Evolutionary conservation across 2,329 filamentous ascomycete genomes (phyloP), one percentile per base, ranked within the genome.

Genomic region (Hymenoscyphus occultus): DNA sequence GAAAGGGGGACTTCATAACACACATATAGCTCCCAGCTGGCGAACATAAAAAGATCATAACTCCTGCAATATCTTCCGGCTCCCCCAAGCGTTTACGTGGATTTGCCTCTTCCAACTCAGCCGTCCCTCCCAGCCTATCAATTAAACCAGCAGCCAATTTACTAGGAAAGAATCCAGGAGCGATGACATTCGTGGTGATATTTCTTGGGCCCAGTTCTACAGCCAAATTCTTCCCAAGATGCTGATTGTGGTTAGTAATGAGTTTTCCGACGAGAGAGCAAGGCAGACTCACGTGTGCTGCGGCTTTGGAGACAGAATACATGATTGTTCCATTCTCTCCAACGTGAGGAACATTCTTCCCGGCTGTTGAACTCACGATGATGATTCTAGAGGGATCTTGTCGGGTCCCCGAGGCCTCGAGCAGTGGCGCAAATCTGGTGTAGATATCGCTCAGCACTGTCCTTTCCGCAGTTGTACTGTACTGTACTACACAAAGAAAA

Each of bases 261-360:
- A 1, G 16, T 54, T 28, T 54, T 2, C n/a, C n/a, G n/a, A n/a
- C n/a, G 14, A 13, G 31, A 39, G 39, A 54, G 14, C 12, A 3
- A 22, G 42, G 56, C n/a, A 22, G 5, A 72, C 73, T 73, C 51
- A 76, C 75, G 66, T 77, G 73, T 13, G 74, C 89, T 1, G 89
- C 89, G 0, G 89, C 88, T 76, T 91, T 91, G 56, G 85, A 89
- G 1, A 86, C 85, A 0, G 84, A 84, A 77, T 91, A 91, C 68
- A 85, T 85, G 69, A 84, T 89, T 0, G 87, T 88, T 2, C 83
- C 86, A 64, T 88, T 81, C 5, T 82, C 77, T 16, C 87, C 87
- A 0, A 86, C 74, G 6, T 82, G 80, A 1, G 88, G 87, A 9
- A 89, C 80, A 22, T 81, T 84, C 54, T 87, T 81, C 9, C 89